Evolutionary conservation across 495 filamentous ascomycete species (phyloP).

Genomic region (Talaromyces proteolyticus): DNA sequence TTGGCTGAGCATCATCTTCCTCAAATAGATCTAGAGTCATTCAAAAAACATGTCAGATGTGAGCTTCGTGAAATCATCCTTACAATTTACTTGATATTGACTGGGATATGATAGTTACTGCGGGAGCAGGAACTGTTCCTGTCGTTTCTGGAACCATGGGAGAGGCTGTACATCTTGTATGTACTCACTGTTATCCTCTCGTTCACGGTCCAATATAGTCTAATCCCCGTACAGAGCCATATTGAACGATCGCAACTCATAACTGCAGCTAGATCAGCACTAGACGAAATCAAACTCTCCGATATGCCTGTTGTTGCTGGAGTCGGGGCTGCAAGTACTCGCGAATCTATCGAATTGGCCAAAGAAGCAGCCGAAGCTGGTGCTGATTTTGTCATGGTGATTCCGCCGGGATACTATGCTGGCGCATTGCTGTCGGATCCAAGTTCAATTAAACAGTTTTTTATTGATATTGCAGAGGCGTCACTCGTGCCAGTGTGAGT

Average conservation of each 20-base stretch:
- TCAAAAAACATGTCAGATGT: background rate
- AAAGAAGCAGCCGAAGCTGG: slow-evolving; percentile 60
- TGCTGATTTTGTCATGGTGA: slow-evolving; percentile 70
- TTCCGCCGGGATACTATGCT: slow-evolving; percentile 71
- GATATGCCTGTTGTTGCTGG: slow-evolving; percentile 66
- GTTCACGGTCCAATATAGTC: background rate
- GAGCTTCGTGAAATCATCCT: background rate
- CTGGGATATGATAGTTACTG: background rate
- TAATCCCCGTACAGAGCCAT: slow-evolving; percentile 24
- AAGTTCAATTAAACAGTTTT: slow-evolving; percentile 54
- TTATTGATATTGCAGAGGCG: slow-evolving; percentile 60
- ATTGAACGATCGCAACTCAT: slow-evolving; percentile 55
- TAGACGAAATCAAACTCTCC: slow-evolving; percentile 54
- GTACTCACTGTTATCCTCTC: background rate
- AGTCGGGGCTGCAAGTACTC: slow-evolving; percentile 65
- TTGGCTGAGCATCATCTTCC: background rate
- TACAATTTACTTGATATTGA: background rate
- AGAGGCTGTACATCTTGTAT: slow-evolving; percentile 57
- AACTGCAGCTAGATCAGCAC: slow-evolving; percentile 56
- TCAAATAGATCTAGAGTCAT: background rate
- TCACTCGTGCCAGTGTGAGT: slow-evolving; percentile 74
- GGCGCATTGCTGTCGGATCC: slow-evolving; percentile 39
- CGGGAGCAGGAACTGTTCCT: background rate
- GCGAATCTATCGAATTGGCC: slow-evolving; percentile 66
- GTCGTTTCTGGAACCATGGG: slow-evolving; percentile 55